Conservation (phyloP, 2,329 filamentous ascomycete genomes). For the Lecanicillium sp. region DNA sequence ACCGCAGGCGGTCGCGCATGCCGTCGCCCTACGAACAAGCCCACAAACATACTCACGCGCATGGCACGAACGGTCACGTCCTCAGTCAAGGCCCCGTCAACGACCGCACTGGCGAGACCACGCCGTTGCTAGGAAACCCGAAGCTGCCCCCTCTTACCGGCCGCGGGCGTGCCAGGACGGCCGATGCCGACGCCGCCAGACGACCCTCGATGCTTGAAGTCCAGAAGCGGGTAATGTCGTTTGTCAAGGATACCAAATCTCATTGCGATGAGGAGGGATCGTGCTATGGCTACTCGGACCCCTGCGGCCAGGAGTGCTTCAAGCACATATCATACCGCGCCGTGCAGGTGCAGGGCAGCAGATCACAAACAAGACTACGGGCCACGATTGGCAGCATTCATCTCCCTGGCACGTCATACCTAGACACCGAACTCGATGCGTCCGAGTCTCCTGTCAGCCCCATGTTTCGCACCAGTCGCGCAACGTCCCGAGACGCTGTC, state of each 20-base stretch:
- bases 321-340: constrained; percentile 46
- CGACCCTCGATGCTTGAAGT: constrained; percentile 51
- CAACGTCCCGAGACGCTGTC: constrained; percentile 34
- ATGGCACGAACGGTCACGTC: constrained; percentile 20
- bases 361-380: constrained; percentile 34
- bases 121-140: constrained; percentile 38
- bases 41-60: constrained; percentile 17
- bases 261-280: constrained; percentile 56
- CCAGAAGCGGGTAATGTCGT: constrained; percentile 54
- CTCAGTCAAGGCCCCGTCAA: too few relatives aligned
- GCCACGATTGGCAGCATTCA: constrained; percentile 34
- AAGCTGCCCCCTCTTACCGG: constrained; percentile 19
- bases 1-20: constrained; percentile 23
- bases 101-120: constrained; percentile 35
- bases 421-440: constrained; percentile 22
- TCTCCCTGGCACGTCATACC: constrained; percentile 20
- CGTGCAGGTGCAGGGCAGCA: constrained; percentile 22
- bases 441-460: constrained; percentile 27
- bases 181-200: constrained; percentile 29
- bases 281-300: constrained; percentile 60
- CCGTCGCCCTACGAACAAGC: constrained; percentile 19
- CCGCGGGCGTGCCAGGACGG: constrained; percentile 22
- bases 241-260: constrained; percentile 58
- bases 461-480: constrained; percentile 30
- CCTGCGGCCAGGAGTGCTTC: constrained; percentile 60